Conservation (phyloP, 176 grass and related monocot genomes). For the Triticum monococcum region DNA sequence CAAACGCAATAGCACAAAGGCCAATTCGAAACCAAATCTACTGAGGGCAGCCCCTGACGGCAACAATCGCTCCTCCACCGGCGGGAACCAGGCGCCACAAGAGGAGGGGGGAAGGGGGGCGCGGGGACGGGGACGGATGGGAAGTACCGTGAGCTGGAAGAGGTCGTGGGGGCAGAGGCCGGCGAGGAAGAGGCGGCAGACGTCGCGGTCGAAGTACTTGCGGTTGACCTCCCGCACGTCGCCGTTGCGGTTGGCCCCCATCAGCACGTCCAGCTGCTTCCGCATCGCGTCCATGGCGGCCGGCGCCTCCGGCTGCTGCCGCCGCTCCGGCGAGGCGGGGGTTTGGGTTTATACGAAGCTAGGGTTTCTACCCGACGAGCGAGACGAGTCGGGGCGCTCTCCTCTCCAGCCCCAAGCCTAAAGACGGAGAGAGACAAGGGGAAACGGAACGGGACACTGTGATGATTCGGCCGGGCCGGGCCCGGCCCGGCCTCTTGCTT, state of each 20-base stretch:
- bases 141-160: slow-evolving; percentile 86
- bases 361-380: slow-evolving; percentile 38
- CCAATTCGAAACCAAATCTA: slow-evolving; percentile 18
- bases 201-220: slow-evolving; percentile 96
- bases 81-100: neutral
- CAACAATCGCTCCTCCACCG: neutral
- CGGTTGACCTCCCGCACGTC: slow-evolving; percentile 86
- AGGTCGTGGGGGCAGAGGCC: slow-evolving; percentile 96
- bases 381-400: neutral
- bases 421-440: neutral
- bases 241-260: slow-evolving; percentile 96
- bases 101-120: neutral
- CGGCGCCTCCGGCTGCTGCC: neutral
- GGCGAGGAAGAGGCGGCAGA: slow-evolving; percentile 87
- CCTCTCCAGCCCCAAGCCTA: neutral
- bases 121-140: neutral
- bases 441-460: neutral
- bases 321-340: neutral
- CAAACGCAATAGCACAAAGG: neutral
- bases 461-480: neutral
- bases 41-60: neutral
- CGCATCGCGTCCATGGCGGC: slow-evolving; percentile 74
- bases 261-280: slow-evolving; percentile 97
- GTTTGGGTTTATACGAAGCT: neutral
- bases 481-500: neutral